Evolutionary conservation across 2,329 filamentous ascomycete species (phyloP).

Genomic region (Pseudocercospora musae): DNA sequence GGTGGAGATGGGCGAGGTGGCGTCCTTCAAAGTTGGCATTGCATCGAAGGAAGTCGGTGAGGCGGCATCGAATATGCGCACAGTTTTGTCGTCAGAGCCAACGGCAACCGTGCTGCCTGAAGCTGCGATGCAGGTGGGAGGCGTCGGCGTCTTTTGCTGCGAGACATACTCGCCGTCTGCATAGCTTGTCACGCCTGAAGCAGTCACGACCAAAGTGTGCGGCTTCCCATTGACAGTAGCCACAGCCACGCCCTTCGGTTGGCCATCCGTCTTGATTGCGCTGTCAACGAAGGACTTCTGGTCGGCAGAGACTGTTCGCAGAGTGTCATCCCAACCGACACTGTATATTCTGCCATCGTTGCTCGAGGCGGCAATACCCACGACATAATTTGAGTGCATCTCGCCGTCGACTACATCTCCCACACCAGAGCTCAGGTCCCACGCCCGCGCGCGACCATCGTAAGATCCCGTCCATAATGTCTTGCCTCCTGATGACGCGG

Average conservation of each 20-base stretch:
- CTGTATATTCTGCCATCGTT: constrained; percentile 63
- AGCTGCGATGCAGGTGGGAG: constrained; percentile 67
- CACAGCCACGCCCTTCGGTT: constrained; percentile 71
- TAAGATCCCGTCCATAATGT: constrained; percentile 88
- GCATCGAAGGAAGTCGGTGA: constrained; percentile 51
- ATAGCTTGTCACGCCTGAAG: constrained; percentile 57
- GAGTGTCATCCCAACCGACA: constrained; percentile 89
- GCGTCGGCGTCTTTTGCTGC: constrained; percentile 54
- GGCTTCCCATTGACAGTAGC: constrained; percentile 55
- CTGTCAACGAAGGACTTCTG: constrained; percentile 72
- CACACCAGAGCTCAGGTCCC: constrained; percentile 70
- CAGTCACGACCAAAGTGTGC: constrained; percentile 51
- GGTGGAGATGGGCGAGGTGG: constrained; percentile 69
- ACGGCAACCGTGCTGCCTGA: constrained; percentile 67
- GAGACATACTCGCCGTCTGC: constrained; percentile 50
- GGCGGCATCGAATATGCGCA: constrained; percentile 69
- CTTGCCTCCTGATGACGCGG: constrained; percentile 52
- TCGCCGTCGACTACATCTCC: constrained; percentile 74
- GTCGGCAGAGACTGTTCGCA: constrained; percentile 73
- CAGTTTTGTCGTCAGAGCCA: constrained; percentile 68
- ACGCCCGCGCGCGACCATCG: constrained; percentile 80
- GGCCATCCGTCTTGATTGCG: constrained; percentile 65
- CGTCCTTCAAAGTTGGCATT: constrained; percentile 59
- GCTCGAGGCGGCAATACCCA: constrained; percentile 63
- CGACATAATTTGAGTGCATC: constrained; percentile 80